phyloP scores from a whole-genome alignment of 208 protist species.

The Acanthamoeba sp. region DNA sequence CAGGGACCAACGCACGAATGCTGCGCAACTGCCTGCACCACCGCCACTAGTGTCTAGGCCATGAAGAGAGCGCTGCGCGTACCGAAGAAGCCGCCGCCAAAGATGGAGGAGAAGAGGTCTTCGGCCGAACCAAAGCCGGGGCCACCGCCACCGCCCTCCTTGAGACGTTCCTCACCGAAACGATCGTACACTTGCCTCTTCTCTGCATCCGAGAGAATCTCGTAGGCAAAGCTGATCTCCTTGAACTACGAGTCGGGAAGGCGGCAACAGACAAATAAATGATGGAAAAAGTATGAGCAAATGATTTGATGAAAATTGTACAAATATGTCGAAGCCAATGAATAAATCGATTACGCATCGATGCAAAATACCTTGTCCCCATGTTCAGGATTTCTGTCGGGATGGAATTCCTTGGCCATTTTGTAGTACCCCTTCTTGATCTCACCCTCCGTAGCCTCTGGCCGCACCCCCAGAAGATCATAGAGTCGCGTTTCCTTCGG shows the following conservation, averaged over 20 bases:
- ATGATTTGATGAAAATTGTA: no score
- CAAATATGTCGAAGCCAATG: not conserved
- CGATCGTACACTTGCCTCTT: conserved; percentile 98
- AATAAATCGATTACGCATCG: conserved; percentile 94
- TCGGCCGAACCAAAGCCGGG: conserved; percentile 88
- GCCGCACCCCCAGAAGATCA: conserved; percentile 91
- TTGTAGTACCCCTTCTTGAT: conserved; percentile 95
- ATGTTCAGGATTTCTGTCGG: conserved; percentile 93
- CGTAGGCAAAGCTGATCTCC: conserved; percentile 97
- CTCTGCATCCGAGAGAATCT: conserved; percentile 96
- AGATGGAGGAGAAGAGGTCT: conserved; percentile 83
- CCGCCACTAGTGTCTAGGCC: no score
- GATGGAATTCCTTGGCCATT: conserved; percentile 94
- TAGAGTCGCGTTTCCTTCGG: conserved; percentile 91
- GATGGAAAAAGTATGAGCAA: no score
- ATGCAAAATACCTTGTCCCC: conserved; percentile 43
- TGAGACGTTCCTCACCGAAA: conserved; percentile 97
- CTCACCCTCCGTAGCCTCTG: conserved; percentile 90
- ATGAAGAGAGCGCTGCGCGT: no score
- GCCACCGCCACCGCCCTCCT: conserved; percentile 92
- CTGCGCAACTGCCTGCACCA: no score
- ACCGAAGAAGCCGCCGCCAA: conserved; percentile 81
- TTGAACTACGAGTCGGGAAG: conserved; percentile 91
- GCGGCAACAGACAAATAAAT: conserved; percentile 23
- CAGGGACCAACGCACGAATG: no score